Evolutionary conservation across 2,329 filamentous ascomycete genomes (phyloP), one percentile per base, ranked within the genome.

Genomic region (Chrysoporthe puriensis): DNA sequence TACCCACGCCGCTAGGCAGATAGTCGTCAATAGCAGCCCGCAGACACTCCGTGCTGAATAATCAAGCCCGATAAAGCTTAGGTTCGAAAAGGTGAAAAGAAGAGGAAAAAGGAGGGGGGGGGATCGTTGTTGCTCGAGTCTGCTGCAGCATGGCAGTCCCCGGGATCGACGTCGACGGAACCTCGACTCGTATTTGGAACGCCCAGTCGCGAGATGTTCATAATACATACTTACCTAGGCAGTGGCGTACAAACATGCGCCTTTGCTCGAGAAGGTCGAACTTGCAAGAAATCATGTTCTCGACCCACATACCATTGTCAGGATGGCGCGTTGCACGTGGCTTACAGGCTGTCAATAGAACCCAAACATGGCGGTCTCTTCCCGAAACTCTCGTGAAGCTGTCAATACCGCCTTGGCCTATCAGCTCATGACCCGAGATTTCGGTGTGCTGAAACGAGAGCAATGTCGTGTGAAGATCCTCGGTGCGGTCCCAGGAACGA

Each of bases 381-480:
- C 6, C 32, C 54, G 54, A 57, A 9, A 57, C 54, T 9, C 32
- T 57, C 54, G 54, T 46, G 46, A 21, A 57, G 58, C 59, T 57
- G 64, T 63, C 64, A 63, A 48, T 13, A 48, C 32, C 40, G 56
- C 40, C 58, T 58, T 36, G 56, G 50, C 48, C 58, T 63, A 57
- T 66, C 32, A 21, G 43, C 3, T 50, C 21, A 3, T 36, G 52
- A 48, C 8, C 32, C 57, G 50, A 63, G 32, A 57, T 57, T 42
- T 5, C 34, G 58, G 52, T 46, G 61, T 52, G 21, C 36, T 56
- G 11, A 48, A 40, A 66, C 42, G 14, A 16, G 48, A 46, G 42
- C 14, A n/a, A 63, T 32, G 48, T 40, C 3, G 54, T 57, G 54
- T 32, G 34, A 57, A 14, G 32, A 21, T 18, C 54, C 14, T 26